Percentiles rank a stretch among this genome's conserved stretches.
Evolutionary conservation across 305 asterid genomes (phyloP).

Genomic region (Fraxinus platypoda): DNA sequence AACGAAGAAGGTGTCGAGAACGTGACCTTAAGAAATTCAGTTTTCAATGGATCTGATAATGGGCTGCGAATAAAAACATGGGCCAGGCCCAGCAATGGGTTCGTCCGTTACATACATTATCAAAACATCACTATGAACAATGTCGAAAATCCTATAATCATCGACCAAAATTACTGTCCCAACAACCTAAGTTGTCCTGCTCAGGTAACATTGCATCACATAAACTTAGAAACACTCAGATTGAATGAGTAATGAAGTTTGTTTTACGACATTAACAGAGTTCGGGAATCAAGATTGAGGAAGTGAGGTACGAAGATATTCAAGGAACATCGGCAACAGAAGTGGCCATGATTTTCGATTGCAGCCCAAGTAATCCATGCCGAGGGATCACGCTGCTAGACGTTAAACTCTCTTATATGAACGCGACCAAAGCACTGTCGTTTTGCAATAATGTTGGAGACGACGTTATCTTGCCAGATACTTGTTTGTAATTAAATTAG

Average conservation of each 20-base stretch:
- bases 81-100: constrained; percentile 54
- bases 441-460: constrained; percentile 52
- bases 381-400: constrained; percentile 37
- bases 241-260: too few species aligned
- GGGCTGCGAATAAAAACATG: constrained; percentile 55
- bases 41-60: constrained; percentile 43
- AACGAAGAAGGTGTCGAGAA: constrained; percentile 51
- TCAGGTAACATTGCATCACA: constrained; percentile 35
- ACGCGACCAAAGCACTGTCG: constrained; percentile 36
- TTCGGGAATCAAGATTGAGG: constrained; percentile 50
- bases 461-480: constrained; percentile 43
- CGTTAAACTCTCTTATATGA: constrained; percentile 50
- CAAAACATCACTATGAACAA: constrained; percentile 40
- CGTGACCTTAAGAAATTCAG: constrained; percentile 46
- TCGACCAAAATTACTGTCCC: constrained; percentile 56
- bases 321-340: constrained; percentile 53
- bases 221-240: neutral
- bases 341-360: constrained; percentile 47
- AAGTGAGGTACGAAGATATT: constrained; percentile 48
- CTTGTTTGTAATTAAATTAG: constrained; percentile 31
- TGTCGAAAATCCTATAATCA: constrained; percentile 52
- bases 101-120: constrained; percentile 40
- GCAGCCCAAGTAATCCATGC: constrained; percentile 53
- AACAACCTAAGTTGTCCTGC: constrained; percentile 46
- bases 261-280: constrained; percentile 24